Evolutionary conservation across 495 filamentous ascomycete genomes (phyloP).

Genomic region (Hyaloscypha finlandica): DNA sequence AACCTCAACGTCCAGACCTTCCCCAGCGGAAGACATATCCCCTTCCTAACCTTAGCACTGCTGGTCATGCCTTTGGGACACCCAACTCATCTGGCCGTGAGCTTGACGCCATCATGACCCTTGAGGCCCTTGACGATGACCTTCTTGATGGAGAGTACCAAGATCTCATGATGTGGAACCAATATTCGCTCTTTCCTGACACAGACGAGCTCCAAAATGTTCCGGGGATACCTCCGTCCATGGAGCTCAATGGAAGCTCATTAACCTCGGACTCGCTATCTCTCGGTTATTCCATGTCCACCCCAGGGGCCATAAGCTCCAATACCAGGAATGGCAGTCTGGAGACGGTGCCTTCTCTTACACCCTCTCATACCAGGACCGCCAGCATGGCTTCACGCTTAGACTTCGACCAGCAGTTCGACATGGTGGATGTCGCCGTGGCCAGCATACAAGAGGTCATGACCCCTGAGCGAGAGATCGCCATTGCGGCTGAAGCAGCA

Average conservation of each 20-base stretch:
- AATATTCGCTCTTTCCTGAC: conserved; percentile 24
- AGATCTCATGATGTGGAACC: conserved; percentile 36
- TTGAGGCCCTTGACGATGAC: neutral
- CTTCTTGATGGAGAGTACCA: conserved; percentile 6
- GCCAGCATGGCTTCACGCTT: conserved; percentile 24
- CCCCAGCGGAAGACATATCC: neutral
- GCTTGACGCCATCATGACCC: neutral
- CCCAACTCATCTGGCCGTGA: neutral
- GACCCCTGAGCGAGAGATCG: conserved; percentile 50
- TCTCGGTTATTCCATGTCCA: neutral
- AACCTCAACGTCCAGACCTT: neutral
- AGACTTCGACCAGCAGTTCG: conserved; percentile 18
- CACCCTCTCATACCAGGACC: conserved; percentile 40
- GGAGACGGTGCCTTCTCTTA: conserved; percentile 24
- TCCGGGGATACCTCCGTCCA: neutral
- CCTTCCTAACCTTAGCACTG: neutral
- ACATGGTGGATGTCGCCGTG: conserved; percentile 14
- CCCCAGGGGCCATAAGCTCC: neutral
- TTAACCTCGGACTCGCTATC: neutral
- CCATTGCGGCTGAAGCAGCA: conserved; percentile 53
- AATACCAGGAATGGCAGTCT: neutral
- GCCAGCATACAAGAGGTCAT: conserved; percentile 32
- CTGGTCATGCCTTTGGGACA: neutral
- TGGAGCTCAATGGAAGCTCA: neutral
- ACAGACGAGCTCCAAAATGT: neutral